Percentiles rank a stretch among this genome's conserved stretches.
Evolutionary conservation across 2,329 filamentous ascomycete species (phyloP).

Genomic region (Calonectria naviculata): DNA sequence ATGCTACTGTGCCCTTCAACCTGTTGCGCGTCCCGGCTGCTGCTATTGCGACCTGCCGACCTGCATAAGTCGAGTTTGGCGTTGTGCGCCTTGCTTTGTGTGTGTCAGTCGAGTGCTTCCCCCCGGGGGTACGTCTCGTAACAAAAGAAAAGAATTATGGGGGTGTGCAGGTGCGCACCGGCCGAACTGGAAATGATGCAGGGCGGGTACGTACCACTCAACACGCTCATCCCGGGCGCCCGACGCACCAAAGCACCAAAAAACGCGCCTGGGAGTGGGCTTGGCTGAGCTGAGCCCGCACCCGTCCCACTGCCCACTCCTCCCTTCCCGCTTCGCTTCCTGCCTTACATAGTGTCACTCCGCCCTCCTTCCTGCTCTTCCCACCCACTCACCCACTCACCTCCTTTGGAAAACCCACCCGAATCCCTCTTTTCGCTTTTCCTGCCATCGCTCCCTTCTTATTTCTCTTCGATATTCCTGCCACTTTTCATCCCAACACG

Average conservation of each 20-base stretch:
- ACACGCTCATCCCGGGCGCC: conserved; percentile 21
- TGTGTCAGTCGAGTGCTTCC: not conserved
- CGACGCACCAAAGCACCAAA: conserved; percentile 23
- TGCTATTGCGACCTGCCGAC: not conserved
- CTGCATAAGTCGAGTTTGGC: conserved; percentile 6
- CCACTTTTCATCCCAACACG: conserved; percentile 1
- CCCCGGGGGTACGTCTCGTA: not conserved
- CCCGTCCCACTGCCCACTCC: conserved; percentile 11
- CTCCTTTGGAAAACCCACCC: conserved; percentile 20
- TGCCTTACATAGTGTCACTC: conserved; percentile 11
- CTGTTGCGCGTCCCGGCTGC: not conserved
- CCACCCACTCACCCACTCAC: conserved; percentile 10
- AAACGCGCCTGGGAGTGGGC: conserved; percentile 23
- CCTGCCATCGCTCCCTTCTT: conserved; percentile 11
- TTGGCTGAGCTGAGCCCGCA: conserved; percentile 10
- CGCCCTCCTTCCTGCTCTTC: conserved; percentile 14
- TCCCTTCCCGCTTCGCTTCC: conserved; percentile 10
- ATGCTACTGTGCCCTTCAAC: not conserved
- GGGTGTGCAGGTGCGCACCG: not conserved
- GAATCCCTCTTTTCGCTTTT: conserved; percentile 9
- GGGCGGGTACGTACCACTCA: conserved; percentile 16
- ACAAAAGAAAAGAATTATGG: not conserved
- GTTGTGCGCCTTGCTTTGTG: not conserved
- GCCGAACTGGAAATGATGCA: conserved; percentile 5
- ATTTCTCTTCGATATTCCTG: conserved; percentile 10